Base-by-base conservation (phyloP, 1,284 basidiomycete genomes). In the Porodaedalea pini region DNA sequence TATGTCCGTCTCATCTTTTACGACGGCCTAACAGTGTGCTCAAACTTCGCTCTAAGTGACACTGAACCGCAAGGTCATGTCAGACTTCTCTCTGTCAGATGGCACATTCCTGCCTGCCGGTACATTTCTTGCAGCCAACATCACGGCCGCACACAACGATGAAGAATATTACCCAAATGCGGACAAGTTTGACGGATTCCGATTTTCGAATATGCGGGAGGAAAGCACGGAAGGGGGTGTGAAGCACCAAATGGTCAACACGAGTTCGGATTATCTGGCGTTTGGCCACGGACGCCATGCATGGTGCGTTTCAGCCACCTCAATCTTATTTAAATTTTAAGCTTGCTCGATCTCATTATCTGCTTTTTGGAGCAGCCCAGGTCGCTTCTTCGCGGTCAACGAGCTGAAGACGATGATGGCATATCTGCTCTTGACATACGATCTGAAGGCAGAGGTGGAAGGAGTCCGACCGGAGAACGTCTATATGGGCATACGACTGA, bases 61-160 rank as follows among this genome's bases (percentile, higher is more conserved):
- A 6, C 17, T 67, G 57, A 52, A 39, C 17, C 63, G 63, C 29
- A 62, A 58, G 43, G 65, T 64, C 6, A 45, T 78, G 66, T 69
- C 73, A 63, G 63, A 74, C 65, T 61, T 65, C 36, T 71, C 68
- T 1, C 62, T 81, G 25, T 71, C 66, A 1, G 73, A 80, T 58
- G 78, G 78, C 11, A 74, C 70, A 6, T 63, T 67, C 50, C 65
- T 81, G 25, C 78, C 79, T 2, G 66, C 71, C 10, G 77, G 77
- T 4, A 73, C 73, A 45, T 67, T 74, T 51, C 65, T 80, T 48
- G 70, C 72, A 2, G 70, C 75, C 2, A 75, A 78, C 45, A 67
- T 76, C 56, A 66, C 66, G n/a, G 69, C 72, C 1, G 69, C 74
- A 23, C 78, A 80, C 64, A 66, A 61, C 57, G 73, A 80, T 62